phyloP scores from a whole-genome alignment of 192 early-diverging fungal species.

The Chytriomyces sp. region DNA sequence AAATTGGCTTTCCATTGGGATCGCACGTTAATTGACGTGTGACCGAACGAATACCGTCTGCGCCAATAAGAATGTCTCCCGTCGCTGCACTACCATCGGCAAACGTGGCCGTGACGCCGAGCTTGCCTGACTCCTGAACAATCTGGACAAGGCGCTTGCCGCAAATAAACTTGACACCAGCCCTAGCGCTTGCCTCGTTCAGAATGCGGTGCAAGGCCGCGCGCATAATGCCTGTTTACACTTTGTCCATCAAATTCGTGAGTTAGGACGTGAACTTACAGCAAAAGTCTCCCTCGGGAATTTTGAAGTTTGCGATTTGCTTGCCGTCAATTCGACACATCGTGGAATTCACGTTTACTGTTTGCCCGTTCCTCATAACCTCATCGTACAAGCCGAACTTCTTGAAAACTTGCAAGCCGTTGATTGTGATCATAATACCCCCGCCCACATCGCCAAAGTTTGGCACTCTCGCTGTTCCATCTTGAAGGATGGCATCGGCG shows the following conservation, averaged over 20 bases:
- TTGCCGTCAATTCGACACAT: not conserved
- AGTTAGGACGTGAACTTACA: not conserved
- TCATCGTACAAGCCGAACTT: constrained; percentile 15
- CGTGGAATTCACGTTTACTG: not conserved
- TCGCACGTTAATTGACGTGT: constrained; percentile 32
- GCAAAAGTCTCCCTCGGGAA: not conserved
- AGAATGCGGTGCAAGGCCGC: not conserved
- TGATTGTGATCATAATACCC: constrained; percentile 8
- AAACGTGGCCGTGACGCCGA: constrained; percentile 13
- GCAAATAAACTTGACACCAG: not conserved
- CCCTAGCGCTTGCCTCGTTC: not conserved
- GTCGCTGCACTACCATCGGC: constrained; percentile 1
- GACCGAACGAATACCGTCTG: constrained; percentile 20
- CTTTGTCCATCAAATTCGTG: not conserved
- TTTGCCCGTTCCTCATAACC: not conserved
- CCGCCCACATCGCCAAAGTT: constrained; percentile 22
- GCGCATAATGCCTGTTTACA: not conserved
- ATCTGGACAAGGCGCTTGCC: not conserved
- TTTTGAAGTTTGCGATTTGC: not conserved
- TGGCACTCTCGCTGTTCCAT: not conserved
- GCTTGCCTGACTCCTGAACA: not conserved
- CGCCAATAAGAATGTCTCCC: constrained; percentile 25
- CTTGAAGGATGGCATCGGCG: not conserved
- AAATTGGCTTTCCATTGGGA: constrained; percentile 14
- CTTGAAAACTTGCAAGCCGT: constrained; percentile 14